Evolutionary conservation across 2,329 filamentous ascomycete genomes (phyloP).

Genomic region (Hypoxylon sp.): DNA sequence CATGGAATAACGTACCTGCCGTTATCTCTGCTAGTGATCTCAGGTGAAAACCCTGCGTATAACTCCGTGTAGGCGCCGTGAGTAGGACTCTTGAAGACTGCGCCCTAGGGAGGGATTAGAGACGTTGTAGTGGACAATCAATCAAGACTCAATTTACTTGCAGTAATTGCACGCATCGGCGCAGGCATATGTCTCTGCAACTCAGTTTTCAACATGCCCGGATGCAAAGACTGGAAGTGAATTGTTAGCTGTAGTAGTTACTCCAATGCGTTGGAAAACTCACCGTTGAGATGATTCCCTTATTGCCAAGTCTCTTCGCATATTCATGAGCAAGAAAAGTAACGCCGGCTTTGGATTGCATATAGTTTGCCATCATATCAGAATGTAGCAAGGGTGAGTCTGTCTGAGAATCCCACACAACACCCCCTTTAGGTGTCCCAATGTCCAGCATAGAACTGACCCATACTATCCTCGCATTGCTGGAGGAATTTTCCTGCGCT

Average conservation of each 20-base stretch:
- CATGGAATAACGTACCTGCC: conserved; percentile 52
- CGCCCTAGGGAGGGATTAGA: conserved; percentile 28
- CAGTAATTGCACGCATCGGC: conserved; percentile 17
- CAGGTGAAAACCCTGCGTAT: conserved; percentile 56
- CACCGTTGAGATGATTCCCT: conserved; percentile 26
- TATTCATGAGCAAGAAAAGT: conserved; percentile 26
- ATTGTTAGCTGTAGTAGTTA: not conserved
- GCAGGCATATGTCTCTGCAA: conserved; percentile 32
- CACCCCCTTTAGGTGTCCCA: conserved; percentile 18
- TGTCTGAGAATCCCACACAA: conserved; percentile 19
- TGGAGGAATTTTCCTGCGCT: not conserved
- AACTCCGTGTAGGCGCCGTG: conserved; percentile 59
- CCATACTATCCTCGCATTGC: conserved; percentile 25
- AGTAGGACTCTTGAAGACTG: conserved; percentile 50
- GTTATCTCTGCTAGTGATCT: conserved; percentile 52
- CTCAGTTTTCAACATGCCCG: conserved; percentile 35
- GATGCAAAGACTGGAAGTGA: conserved; percentile 20
- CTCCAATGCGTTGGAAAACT: not conserved
- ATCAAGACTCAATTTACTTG: conserved; percentile 9
- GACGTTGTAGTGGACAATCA: conserved; percentile 24
- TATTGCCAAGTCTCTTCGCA: conserved; percentile 15
- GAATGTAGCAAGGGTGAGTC: not conserved
- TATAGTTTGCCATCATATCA: conserved; percentile 29
- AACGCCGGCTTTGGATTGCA: conserved; percentile 28
- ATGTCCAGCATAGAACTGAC: conserved; percentile 30